These are phyloP conservation scores for Alternaria rosae DNA, from an alignment of 2,329 filamentous ascomycete species.

Conservation along the genomic window DNA sequence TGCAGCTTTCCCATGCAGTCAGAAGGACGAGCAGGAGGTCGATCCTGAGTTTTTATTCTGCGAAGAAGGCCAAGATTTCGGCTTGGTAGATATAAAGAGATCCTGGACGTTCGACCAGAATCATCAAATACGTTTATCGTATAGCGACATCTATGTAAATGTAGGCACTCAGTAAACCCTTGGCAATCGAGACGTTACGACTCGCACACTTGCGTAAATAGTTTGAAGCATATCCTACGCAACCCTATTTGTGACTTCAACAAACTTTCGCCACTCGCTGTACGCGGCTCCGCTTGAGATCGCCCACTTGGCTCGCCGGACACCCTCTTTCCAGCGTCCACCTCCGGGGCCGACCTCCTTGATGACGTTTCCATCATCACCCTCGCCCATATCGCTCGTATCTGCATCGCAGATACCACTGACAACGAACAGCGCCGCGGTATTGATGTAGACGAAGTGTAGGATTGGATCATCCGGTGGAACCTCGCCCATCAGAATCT, in stretches of 20 bases:
- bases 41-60: neutral
- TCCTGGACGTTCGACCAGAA: neutral
- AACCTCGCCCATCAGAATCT: constrained; percentile 77
- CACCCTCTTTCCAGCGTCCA: constrained; percentile 92
- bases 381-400: constrained; percentile 77
- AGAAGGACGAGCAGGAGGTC: neutral
- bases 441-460: constrained; percentile 94
- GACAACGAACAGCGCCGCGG: constrained; percentile 84
- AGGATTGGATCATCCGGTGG: constrained; percentile 81
- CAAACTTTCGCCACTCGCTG: constrained; percentile 82
- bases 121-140: neutral
- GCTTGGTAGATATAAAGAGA: neutral
- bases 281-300: constrained; percentile 87
- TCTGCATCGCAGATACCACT: constrained; percentile 88
- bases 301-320: constrained; percentile 86
- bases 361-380: constrained; percentile 82
- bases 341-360: constrained; percentile 84
- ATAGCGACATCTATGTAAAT: too few species aligned
- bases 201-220: too few species aligned
- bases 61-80: too few species aligned
- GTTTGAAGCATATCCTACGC: constrained; percentile 19
- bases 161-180: too few species aligned
- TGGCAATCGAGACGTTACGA: too few species aligned
- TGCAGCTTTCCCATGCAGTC: neutral
- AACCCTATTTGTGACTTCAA: constrained; percentile 74